These are phyloP conservation scores for Globisporangium mamillatum DNA, from an alignment of 352 stramenopile species.

Conservation along the genomic window DNA sequence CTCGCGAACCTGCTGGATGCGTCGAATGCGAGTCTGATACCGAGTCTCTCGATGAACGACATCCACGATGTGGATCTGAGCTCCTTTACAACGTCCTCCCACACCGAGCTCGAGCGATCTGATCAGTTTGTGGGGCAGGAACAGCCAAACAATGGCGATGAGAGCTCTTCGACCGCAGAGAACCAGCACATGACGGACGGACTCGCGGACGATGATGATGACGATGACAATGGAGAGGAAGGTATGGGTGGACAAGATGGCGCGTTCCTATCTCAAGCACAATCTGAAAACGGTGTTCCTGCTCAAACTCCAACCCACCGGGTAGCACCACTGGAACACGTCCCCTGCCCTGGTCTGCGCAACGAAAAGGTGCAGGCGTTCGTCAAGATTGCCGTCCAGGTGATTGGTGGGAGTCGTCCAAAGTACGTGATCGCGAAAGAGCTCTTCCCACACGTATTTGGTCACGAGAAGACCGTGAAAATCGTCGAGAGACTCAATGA, in stretches of 20 bases:
- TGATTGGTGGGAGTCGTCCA: slow-evolving; percentile 71
- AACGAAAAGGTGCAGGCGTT: slow-evolving; percentile 64
- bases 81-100: slow-evolving; percentile 24
- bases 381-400: slow-evolving; percentile 57
- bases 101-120: slow-evolving; percentile 7
- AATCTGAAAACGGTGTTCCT: neutral
- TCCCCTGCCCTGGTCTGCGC: slow-evolving; percentile 61
- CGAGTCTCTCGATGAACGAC: slow-evolving; percentile 53
- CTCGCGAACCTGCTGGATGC: slow-evolving; percentile 24
- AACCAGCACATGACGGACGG: slow-evolving; percentile 14
- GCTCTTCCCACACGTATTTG: slow-evolving; percentile 62
- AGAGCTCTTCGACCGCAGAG: slow-evolving; percentile 8
- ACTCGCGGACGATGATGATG: slow-evolving; percentile 10
- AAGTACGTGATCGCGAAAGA: slow-evolving; percentile 82
- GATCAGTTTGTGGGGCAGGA: neutral
- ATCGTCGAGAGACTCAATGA: slow-evolving; percentile 58
- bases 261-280: slow-evolving; percentile 7
- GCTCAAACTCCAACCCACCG: neutral
- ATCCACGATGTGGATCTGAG: slow-evolving; percentile 62
- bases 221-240: slow-evolving; percentile 7
- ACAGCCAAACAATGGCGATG: neutral
- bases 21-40: slow-evolving; percentile 35
- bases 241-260: slow-evolving; percentile 22
- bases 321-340: neutral
- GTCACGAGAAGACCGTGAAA: slow-evolving; percentile 51